phyloP scores from a whole-genome alignment of 2,329 filamentous ascomycete species.

The Orbilia ellipsospora region DNA sequence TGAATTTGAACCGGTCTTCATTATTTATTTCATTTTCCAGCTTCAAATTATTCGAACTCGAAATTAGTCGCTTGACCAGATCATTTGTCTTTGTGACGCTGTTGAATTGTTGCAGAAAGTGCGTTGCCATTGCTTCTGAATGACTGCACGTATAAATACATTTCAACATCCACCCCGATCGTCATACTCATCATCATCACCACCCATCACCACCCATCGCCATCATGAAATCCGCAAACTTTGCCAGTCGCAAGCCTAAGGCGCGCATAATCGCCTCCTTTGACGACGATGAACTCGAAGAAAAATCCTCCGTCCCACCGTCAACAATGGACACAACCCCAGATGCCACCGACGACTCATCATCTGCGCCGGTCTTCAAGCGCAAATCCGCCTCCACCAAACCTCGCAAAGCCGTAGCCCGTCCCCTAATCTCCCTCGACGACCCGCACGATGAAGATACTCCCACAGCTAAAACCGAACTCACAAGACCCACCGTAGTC shows the following conservation, averaged over 20 bases:
- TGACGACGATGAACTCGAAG: slow-evolving; percentile 37
- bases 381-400: slow-evolving; percentile 49
- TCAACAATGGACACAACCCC: background rate
- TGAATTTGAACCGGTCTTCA: too few relatives aligned
- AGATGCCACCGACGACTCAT: slow-evolving; percentile 11
- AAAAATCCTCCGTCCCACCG: background rate
- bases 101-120: background rate
- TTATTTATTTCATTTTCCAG: too few relatives aligned
- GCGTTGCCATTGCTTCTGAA: background rate
- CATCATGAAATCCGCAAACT: slow-evolving; percentile 52
- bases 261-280: slow-evolving; percentile 48
- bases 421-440: slow-evolving; percentile 35
- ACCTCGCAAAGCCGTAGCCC: slow-evolving; percentile 33
- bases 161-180: background rate
- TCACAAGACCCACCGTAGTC: slow-evolving; percentile 37
- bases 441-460: slow-evolving; percentile 30
- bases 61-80: too few relatives aligned
- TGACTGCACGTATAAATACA: background rate
- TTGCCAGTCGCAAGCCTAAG: slow-evolving; percentile 42
- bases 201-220: slow-evolving; percentile 8
- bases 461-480: slow-evolving; percentile 13
- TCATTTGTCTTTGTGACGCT: too few relatives aligned
- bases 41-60: too few relatives aligned
- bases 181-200: background rate
- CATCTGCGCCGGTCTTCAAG: slow-evolving; percentile 41